A percentile compares a stretch with the other conserved stretches of the same genome.
phyloP scores from a whole-genome alignment of 2,329 filamentous ascomycete genomes.

The Blumeria hordei region DNA sequence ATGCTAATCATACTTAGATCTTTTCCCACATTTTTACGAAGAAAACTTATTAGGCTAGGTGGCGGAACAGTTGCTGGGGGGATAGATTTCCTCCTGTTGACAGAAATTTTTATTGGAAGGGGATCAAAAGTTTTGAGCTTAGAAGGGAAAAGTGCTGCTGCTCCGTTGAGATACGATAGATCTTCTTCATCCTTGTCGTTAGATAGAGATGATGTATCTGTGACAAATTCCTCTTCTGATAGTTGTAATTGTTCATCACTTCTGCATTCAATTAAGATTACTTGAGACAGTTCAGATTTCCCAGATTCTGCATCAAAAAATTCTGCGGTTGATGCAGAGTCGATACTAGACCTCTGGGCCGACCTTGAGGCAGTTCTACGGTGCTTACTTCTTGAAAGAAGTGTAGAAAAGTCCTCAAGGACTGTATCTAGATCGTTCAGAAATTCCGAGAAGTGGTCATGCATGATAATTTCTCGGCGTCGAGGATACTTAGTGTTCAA shows the following conservation, averaged over 20 bases:
- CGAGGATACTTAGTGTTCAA: slow-evolving; percentile 6
- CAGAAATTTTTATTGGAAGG: slow-evolving; percentile 41
- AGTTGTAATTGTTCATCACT: slow-evolving; percentile 41
- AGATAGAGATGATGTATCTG: slow-evolving; percentile 31
- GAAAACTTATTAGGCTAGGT: slow-evolving; percentile 77
- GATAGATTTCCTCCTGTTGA: slow-evolving; percentile 46
- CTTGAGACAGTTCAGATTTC: slow-evolving; percentile 30
- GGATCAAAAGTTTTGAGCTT: slow-evolving; percentile 56
- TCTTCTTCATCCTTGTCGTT: slow-evolving; percentile 30
- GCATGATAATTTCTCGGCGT: slow-evolving; percentile 39
- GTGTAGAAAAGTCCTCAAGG: slow-evolving; percentile 53
- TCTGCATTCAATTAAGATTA: slow-evolving; percentile 51
- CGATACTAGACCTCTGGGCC: slow-evolving; percentile 39
- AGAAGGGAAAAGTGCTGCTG: slow-evolving; percentile 48
- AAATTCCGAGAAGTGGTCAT: slow-evolving; percentile 67
- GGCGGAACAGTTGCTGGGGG: slow-evolving; percentile 53
- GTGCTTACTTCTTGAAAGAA: slow-evolving; percentile 59
- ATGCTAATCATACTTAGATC: slow-evolving; percentile 91
- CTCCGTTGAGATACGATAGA: slow-evolving; percentile 25
- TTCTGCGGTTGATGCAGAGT: slow-evolving; percentile 61
- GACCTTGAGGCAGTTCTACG: slow-evolving; percentile 34
- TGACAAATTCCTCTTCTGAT: slow-evolving; percentile 24
- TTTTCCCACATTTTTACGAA: slow-evolving; percentile 94
- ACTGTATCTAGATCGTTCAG: slow-evolving; percentile 66
- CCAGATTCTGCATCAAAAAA: slow-evolving; percentile 81